Evolutionary conservation across 2,329 filamentous ascomycete genomes (phyloP).

Genomic region (Ambrosiella xylebori): DNA sequence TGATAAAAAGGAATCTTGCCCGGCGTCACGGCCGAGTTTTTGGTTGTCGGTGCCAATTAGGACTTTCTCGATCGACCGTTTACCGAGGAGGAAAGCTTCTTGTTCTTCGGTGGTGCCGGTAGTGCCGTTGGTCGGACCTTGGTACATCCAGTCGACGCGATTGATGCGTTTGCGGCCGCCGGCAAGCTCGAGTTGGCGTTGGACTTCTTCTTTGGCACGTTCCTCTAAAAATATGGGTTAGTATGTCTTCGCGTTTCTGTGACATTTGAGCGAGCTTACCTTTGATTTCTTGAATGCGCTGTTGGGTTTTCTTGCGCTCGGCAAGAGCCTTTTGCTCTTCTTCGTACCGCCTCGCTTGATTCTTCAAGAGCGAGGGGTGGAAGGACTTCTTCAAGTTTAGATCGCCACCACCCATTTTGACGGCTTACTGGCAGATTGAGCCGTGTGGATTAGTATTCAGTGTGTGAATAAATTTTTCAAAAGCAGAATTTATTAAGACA

Average conservation of each 20-base stretch:
- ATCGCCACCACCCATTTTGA: conserved; percentile 71
- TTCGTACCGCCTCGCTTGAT: conserved; percentile 79
- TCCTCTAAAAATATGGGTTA: conserved; percentile 39
- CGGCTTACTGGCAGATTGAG: not conserved
- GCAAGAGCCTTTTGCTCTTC: conserved; percentile 85
- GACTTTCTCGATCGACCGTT: conserved; percentile 70
- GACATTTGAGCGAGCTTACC: not conserved
- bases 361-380: conserved; percentile 79
- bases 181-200: conserved; percentile 73
- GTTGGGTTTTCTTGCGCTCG: conserved; percentile 85
- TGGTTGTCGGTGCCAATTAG: conserved; percentile 68
- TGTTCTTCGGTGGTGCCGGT: conserved; percentile 71
- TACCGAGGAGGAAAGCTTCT: conserved; percentile 84
- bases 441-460: not conserved
- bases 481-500: not conserved
- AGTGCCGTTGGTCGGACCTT: conserved; percentile 63
- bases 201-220: conserved; percentile 77
- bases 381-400: conserved; percentile 91
- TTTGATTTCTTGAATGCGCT: conserved; percentile 79
- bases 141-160: conserved; percentile 97
- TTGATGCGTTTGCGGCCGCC: conserved; percentile 66
- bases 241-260: not conserved
- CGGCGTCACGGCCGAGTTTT: conserved; percentile 59
- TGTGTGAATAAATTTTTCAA: not conserved
- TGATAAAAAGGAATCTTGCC: conserved; percentile 33